Percentiles rank a stretch among this genome's conserved stretches.
Conservation (phyloP, 2,329 filamentous ascomycete species). For the Claviceps sp. region DNA sequence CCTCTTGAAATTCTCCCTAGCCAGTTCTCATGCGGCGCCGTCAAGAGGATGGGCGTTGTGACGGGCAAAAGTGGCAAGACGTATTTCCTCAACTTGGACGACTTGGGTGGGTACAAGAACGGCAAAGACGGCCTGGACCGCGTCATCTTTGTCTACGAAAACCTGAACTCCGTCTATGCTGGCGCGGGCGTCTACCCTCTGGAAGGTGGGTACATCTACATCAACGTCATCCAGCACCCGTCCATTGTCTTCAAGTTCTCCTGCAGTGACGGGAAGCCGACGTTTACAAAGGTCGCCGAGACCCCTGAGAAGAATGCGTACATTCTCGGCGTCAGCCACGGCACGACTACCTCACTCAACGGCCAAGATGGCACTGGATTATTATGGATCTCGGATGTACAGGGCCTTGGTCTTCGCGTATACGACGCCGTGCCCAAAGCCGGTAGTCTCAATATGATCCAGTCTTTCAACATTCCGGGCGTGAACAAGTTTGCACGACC, state of each 20-base stretch:
- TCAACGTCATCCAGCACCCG: constrained; percentile 38
- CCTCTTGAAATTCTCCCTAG: constrained; percentile 29
- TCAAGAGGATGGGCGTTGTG: constrained; percentile 34
- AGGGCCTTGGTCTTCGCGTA: constrained; percentile 36
- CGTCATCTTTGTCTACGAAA: constrained; percentile 30
- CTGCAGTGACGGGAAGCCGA: constrained; percentile 35
- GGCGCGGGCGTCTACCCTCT: constrained; percentile 34
- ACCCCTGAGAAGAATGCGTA: constrained; percentile 35
- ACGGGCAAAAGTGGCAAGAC: constrained; percentile 38
- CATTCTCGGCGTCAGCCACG: constrained; percentile 41
- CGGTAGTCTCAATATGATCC: constrained; percentile 32
- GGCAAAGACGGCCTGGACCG: constrained; percentile 23
- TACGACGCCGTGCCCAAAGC: constrained; percentile 38
- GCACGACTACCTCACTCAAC: constrained; percentile 41
- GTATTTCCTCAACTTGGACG: constrained; percentile 29
- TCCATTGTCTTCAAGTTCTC: constrained; percentile 46
- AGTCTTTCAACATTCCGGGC: constrained; percentile 36
- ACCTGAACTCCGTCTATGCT: constrained; percentile 31
- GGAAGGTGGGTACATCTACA: constrained; percentile 35
- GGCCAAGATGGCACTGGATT: constrained; percentile 40
- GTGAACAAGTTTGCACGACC: constrained; percentile 44
- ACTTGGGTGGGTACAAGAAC: constrained; percentile 27
- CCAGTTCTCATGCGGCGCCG: constrained; percentile 28
- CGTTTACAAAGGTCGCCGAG: constrained; percentile 39
- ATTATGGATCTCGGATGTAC: constrained; percentile 42